phyloP scores from a whole-genome alignment of 306 rosid species.

The Vigna hirtella region DNA sequence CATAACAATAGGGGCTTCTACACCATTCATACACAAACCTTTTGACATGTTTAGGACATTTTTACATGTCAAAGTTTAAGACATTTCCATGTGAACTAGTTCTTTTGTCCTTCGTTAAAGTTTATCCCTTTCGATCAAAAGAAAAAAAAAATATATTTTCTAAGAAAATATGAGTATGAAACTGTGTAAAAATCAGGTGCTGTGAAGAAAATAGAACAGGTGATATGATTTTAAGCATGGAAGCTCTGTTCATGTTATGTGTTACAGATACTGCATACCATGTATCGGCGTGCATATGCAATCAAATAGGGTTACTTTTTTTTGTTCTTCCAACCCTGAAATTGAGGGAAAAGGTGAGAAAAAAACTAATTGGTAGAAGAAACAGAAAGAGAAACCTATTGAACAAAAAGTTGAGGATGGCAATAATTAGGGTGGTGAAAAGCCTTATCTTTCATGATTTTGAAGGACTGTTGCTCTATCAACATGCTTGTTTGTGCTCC shows the following conservation, averaged over 20 bases:
- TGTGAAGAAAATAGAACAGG: conserved; percentile 2
- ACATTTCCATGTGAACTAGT: conserved; percentile 39
- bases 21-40: conserved; percentile 25
- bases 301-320: conserved; percentile 49
- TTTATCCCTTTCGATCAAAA: not conserved
- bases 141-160: too few relatives aligned
- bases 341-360: conserved; percentile 51
- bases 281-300: conserved; percentile 37
- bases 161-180: too few relatives aligned
- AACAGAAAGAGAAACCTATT: conserved; percentile 45
- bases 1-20: conserved; percentile 20
- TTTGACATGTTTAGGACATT: not conserved
- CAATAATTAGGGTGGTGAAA: conserved; percentile 47
- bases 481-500: conserved; percentile 68
- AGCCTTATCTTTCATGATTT: conserved; percentile 39
- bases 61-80: not conserved
- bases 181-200: too few relatives aligned
- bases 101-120: conserved; percentile 3
- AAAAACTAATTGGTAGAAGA: conserved; percentile 41
- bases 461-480: conserved; percentile 45
- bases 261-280: conserved; percentile 29
- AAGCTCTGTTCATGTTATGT: conserved; percentile 37
- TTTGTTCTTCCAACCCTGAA: conserved; percentile 56
- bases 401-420: conserved; percentile 52
- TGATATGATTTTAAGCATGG: conserved; percentile 34